Evolutionary conservation across 2,329 filamentous ascomycete genomes (phyloP).

Genomic region (Colletotrichum liaoningense): DNA sequence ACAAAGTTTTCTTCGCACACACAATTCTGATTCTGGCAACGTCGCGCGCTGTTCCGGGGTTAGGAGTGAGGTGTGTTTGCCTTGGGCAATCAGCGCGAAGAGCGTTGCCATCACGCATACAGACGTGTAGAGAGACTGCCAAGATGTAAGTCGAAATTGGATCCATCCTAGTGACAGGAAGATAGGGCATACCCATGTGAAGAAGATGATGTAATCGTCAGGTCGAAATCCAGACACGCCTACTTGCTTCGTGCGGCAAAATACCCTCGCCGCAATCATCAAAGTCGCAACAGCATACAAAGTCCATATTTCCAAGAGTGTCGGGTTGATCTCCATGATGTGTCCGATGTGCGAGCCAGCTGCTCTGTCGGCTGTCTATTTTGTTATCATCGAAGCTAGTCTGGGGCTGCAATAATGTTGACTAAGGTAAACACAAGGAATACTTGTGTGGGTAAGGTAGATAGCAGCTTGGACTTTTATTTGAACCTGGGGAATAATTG

Average conservation of each 20-base stretch:
- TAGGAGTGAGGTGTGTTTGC: slow-evolving; percentile 44
- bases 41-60: slow-evolving; percentile 44
- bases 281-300: slow-evolving; percentile 47
- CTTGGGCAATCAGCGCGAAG: slow-evolving; percentile 43
- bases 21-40: slow-evolving; percentile 43
- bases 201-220: slow-evolving; percentile 48
- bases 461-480: too few species aligned
- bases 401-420: too few species aligned
- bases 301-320: slow-evolving; percentile 48
- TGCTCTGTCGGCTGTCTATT: background rate
- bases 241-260: slow-evolving; percentile 47
- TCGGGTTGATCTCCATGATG: slow-evolving; percentile 19
- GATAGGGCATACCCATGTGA: slow-evolving; percentile 40
- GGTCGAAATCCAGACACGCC: slow-evolving; percentile 44
- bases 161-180: too few species aligned
- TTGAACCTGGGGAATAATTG: too few species aligned
- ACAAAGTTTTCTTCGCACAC: background rate
- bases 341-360: background rate
- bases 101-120: slow-evolving; percentile 16
- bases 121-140: slow-evolving; percentile 4
- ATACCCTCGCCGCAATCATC: slow-evolving; percentile 45
- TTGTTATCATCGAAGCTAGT: too few species aligned
- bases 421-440: too few species aligned
- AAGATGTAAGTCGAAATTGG: too few species aligned
- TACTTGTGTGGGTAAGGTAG: too few species aligned